Evolutionary conservation across 441 rosid genomes (phyloP).

Genomic region (Brassica hybrid): DNA sequence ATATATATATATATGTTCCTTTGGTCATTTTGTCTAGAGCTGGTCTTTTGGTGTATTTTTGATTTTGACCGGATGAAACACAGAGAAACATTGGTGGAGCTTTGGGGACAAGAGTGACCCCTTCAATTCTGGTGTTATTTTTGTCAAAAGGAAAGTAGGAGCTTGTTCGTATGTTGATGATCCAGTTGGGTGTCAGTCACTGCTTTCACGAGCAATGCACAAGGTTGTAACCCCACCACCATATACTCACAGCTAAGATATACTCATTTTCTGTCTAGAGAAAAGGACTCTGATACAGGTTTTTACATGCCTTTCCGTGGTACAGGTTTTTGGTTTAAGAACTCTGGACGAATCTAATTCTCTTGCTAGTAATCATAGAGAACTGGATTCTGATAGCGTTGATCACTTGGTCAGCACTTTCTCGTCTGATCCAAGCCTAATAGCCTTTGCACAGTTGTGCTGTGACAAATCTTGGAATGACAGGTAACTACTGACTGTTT

Average conservation of each 20-base stretch:
- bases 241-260: slow-evolving; percentile 22
- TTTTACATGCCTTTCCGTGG: slow-evolving; percentile 19
- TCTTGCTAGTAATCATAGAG: slow-evolving; percentile 46
- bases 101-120: slow-evolving; percentile 77
- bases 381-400: slow-evolving; percentile 63
- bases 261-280: slow-evolving; percentile 15
- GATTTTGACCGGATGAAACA: slow-evolving; percentile 39
- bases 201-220: slow-evolving; percentile 97
- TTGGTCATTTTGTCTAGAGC: slow-evolving; percentile 19
- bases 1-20: slow-evolving; percentile 20
- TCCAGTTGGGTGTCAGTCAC: slow-evolving; percentile 92
- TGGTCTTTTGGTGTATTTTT: slow-evolving; percentile 24
- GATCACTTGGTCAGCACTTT: slow-evolving; percentile 97
- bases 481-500: slow-evolving; percentile 51
- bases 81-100: slow-evolving; percentile 97
- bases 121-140: slow-evolving; percentile 86
- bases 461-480: slow-evolving; percentile 88
- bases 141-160: slow-evolving; percentile 94
- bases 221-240: slow-evolving; percentile 57
- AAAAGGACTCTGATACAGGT: slow-evolving; percentile 24
- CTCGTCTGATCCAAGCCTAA: slow-evolving; percentile 97
- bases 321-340: slow-evolving; percentile 59
- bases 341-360: slow-evolving; percentile 50
- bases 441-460: slow-evolving; percentile 93
- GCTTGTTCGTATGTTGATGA: slow-evolving; percentile 98